These are phyloP conservation scores for Pisolithus albus DNA, from an alignment of 768 basidiomycete genomes.

Conservation along the genomic window DNA sequence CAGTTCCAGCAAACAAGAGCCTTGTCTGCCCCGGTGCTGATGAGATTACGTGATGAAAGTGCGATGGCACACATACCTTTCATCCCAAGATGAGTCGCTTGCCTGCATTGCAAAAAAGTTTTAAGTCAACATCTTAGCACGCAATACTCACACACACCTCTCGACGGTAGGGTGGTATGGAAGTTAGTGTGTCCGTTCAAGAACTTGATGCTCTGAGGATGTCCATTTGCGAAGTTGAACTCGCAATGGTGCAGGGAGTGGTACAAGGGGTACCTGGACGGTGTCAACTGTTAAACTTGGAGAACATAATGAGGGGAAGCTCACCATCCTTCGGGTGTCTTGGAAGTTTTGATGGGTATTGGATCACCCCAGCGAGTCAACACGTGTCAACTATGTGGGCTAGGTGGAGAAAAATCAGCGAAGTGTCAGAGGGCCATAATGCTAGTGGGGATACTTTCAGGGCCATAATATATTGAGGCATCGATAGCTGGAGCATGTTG, in stretches of 20 bases:
- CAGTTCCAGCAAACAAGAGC: slow-evolving; percentile 85
- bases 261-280: slow-evolving; percentile 57
- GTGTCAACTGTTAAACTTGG: background rate
- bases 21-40: slow-evolving; percentile 73
- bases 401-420: no score
- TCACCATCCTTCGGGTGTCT: slow-evolving; percentile 70
- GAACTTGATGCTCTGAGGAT: slow-evolving; percentile 73
- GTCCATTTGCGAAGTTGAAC: slow-evolving; percentile 68
- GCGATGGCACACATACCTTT: slow-evolving; percentile 90
- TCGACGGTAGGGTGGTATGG: slow-evolving; percentile 72
- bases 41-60: slow-evolving; percentile 75
- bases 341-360: slow-evolving; percentile 52
- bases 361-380: no score
- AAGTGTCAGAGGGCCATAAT: no score
- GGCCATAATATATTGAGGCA: no score
- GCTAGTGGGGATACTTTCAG: no score
- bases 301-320: background rate
- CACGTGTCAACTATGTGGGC: no score
- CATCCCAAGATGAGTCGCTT: slow-evolving; percentile 79
- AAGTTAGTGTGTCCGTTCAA: slow-evolving; percentile 82
- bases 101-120: slow-evolving; percentile 28
- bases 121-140: background rate
- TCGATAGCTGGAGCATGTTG: no score
- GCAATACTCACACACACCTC: slow-evolving; percentile 29
- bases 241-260: slow-evolving; percentile 83